Percentiles rank a stretch among this genome's conserved stretches.
These are phyloP conservation scores for Alternaria alternata DNA, from an alignment of 2,329 filamentous ascomycete genomes.

Conservation along the genomic window DNA sequence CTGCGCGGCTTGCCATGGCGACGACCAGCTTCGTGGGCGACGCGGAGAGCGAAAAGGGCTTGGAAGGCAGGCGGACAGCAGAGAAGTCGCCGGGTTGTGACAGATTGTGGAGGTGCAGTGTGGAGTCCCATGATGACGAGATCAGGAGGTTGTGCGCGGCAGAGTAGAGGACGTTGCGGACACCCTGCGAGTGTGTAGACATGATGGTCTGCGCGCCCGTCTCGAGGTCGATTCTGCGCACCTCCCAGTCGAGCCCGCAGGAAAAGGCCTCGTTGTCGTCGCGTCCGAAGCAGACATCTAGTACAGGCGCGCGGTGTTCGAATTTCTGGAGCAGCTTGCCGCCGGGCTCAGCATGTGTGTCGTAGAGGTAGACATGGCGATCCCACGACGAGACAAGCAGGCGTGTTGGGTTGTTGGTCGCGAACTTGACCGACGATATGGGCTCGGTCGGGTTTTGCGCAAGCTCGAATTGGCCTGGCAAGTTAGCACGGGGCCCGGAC, in stretches of 20 bases:
- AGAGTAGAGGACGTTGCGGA: slow-evolving; percentile 85
- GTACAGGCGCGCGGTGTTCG: slow-evolving; percentile 82
- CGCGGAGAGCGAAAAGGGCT: slow-evolving; percentile 84
- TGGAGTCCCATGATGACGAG: slow-evolving; percentile 93
- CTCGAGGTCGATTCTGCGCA: slow-evolving; percentile 79
- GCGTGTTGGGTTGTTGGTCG: slow-evolving; percentile 74
- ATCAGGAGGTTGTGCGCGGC: slow-evolving; percentile 78
- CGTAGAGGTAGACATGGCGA: slow-evolving; percentile 88
- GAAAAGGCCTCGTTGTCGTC: slow-evolving; percentile 85
- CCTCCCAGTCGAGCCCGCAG: slow-evolving; percentile 85
- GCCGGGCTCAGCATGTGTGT: slow-evolving; percentile 67
- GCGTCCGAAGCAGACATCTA: slow-evolving; percentile 90
- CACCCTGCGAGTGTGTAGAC: slow-evolving; percentile 79
- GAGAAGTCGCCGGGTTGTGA: slow-evolving; percentile 64
- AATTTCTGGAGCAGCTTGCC: slow-evolving; percentile 75
- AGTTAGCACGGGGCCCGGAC: neutral
- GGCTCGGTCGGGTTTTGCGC: slow-evolving; percentile 83
- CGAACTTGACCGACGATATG: slow-evolving; percentile 86
- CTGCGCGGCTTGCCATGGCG: slow-evolving; percentile 91
- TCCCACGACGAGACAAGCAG: slow-evolving; percentile 97
- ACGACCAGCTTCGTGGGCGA: slow-evolving; percentile 88
- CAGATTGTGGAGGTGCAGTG: slow-evolving; percentile 82
- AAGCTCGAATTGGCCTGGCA: slow-evolving; percentile 75
- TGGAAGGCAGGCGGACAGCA: slow-evolving; percentile 77
- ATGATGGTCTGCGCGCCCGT: slow-evolving; percentile 77